These are phyloP conservation scores for Alternaria sp. DNA, from an alignment of 2,329 filamentous ascomycete genomes.

Conservation along the genomic window DNA sequence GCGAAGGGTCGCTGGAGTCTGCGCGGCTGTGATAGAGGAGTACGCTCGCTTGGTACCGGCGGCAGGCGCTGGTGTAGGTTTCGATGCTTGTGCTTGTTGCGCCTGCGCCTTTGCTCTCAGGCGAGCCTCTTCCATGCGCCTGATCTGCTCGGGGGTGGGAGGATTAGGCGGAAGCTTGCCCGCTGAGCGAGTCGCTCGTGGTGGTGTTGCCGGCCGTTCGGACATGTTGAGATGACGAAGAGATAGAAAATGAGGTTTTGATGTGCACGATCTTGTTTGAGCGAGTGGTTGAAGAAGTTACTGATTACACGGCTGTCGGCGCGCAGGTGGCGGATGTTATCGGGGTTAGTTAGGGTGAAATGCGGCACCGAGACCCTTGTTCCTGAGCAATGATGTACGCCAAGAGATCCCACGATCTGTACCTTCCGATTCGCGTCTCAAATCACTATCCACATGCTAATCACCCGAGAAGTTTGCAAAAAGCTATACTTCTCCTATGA, in stretches of 20 bases:
- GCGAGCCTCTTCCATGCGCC: conserved; percentile 79
- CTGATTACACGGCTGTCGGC: neutral
- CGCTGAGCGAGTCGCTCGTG: conserved; percentile 50
- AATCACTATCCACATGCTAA: conserved; percentile 17
- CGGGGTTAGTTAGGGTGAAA: conserved; percentile 9
- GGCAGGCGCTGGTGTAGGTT: conserved; percentile 39
- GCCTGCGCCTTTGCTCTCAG: conserved; percentile 86
- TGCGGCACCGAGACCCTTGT: conserved; percentile 30
- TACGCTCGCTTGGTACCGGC: conserved; percentile 76
- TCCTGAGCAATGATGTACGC: conserved; percentile 44
- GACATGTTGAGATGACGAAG: conserved; percentile 38
- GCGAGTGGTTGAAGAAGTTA: neutral
- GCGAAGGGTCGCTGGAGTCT: conserved; percentile 66
- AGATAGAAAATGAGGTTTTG: neutral
- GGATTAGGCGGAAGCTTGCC: conserved; percentile 57
- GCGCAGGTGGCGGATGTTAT: conserved; percentile 25
- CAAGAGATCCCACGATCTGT: conserved; percentile 35
- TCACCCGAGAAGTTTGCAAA: conserved; percentile 5
- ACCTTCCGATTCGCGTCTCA: conserved; percentile 17
- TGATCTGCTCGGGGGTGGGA: conserved; percentile 69
- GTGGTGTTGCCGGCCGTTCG: conserved; percentile 59
- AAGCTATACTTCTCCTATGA: neutral
- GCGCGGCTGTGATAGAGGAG: conserved; percentile 67
- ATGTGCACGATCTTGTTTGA: neutral
- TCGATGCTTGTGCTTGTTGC: conserved; percentile 52